A percentile compares a stretch with the other conserved stretches of the same genome.
Conservation (phyloP, 306 rosid genomes). For the Quercus robur region DNA sequence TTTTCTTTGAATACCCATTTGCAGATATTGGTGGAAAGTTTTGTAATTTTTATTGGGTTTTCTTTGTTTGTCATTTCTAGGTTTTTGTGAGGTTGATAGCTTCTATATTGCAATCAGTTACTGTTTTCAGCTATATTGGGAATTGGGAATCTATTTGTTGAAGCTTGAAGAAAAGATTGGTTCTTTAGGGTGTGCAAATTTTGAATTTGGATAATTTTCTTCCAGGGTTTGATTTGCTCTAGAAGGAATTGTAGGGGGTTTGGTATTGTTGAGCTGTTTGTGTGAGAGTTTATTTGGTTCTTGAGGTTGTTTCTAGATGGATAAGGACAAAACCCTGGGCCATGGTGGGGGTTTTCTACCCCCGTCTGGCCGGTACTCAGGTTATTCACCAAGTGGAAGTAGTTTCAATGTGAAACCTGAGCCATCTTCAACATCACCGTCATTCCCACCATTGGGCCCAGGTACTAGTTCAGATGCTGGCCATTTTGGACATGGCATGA, state of each 20-base stretch:
- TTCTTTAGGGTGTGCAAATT: slow-evolving; percentile 1
- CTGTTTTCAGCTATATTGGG: background rate
- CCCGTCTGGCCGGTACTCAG: slow-evolving; percentile 62
- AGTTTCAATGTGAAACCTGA: slow-evolving; percentile 71
- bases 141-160: background rate
- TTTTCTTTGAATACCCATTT: background rate
- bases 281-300: slow-evolving; percentile 15
- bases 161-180: slow-evolving; percentile 1
- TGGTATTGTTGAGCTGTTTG: slow-evolving; percentile 23
- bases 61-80: background rate
- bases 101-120: background rate
- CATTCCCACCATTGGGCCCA: slow-evolving; percentile 57
- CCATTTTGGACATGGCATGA: slow-evolving; percentile 57
- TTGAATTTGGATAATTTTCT: background rate
- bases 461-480: slow-evolving; percentile 47
- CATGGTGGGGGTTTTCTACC: slow-evolving; percentile 74
- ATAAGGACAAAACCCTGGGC: slow-evolving; percentile 62
- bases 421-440: slow-evolving; percentile 31
- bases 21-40: background rate
- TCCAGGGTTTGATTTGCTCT: background rate
- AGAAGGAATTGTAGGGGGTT: slow-evolving; percentile 15
- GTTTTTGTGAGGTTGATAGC: background rate
- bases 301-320: slow-evolving; percentile 45
- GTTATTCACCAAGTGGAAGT: slow-evolving; percentile 46
- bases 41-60: background rate